These are phyloP conservation scores for Hypoxylon sp. DNA, from an alignment of 2,329 filamentous ascomycete species.

Conservation along the genomic window DNA sequence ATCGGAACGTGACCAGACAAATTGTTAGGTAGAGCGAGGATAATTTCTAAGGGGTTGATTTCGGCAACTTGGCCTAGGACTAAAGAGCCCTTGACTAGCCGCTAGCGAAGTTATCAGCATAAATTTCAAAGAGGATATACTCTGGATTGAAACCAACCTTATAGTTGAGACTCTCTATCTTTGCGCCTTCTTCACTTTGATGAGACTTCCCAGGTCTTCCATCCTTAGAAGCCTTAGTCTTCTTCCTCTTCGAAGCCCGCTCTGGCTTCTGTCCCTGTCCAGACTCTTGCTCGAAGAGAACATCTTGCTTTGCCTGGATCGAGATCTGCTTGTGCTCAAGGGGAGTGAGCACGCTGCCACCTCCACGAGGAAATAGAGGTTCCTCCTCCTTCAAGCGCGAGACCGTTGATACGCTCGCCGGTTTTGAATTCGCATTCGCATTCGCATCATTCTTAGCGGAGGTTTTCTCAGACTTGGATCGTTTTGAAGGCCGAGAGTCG, in stretches of 20 bases:
- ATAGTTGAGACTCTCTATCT: slow-evolving; percentile 89
- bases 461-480: slow-evolving; percentile 58
- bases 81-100: slow-evolving; percentile 85
- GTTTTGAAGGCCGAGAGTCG: slow-evolving; percentile 65
- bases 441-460: slow-evolving; percentile 55
- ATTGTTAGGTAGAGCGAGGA: slow-evolving; percentile 91
- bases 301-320: slow-evolving; percentile 92
- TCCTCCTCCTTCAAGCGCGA: slow-evolving; percentile 81
- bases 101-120: slow-evolving; percentile 75
- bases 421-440: slow-evolving; percentile 46
- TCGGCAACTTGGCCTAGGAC: slow-evolving; percentile 88
- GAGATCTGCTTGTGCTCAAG: slow-evolving; percentile 97
- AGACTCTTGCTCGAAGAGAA: slow-evolving; percentile 85
- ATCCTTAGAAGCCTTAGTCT: slow-evolving; percentile 67
- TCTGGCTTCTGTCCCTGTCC: slow-evolving; percentile 64
- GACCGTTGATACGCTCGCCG: slow-evolving; percentile 56
- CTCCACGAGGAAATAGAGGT: slow-evolving; percentile 90
- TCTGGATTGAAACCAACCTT: slow-evolving; percentile 71
- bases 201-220: slow-evolving; percentile 67
- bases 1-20: slow-evolving; percentile 90
- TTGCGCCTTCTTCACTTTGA: slow-evolving; percentile 71
- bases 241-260: slow-evolving; percentile 68
- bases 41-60: slow-evolving; percentile 84
- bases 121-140: slow-evolving; percentile 13
- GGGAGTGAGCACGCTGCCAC: slow-evolving; percentile 89